Base-by-base conservation (phyloP, 2,329 filamentous ascomycete genomes). In the Ophiocordyceps sinensis region DNA sequence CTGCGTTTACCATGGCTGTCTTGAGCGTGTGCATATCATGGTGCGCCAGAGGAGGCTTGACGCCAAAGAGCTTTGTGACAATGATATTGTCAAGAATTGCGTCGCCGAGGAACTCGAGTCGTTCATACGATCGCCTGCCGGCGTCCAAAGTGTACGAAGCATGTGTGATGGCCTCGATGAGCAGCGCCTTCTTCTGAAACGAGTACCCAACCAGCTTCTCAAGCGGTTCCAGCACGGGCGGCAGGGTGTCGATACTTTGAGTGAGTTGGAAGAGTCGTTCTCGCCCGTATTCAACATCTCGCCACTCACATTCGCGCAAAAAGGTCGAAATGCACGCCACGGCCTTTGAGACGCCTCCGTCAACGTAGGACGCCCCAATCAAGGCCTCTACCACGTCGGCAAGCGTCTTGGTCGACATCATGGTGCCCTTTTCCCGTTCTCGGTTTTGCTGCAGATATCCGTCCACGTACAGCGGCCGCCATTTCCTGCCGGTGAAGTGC, bases 301-400 rank as follows among this genome's bases (percentile, higher is more conserved):
- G 54, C 77, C 77, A 82, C 9, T 65, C 44, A 2, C 71, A 55
- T 39, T 81, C 71, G 0, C 72, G 70, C 1, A 93, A 56, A 47
- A 95, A 80, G 1, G 79, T 55, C 3, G 69, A 65, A 12, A 91
- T 69, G 55, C 81, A 87, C 2, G 61, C 50, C 14, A 80, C 59
- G 0, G 80, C 82, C 47, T 75, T 79, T 0, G 63, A 38, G 13
- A 83, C 62, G 0, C 82, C 82, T 1, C 84, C 82, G 40, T 84
- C 73, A 1, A 82, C 45, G 50, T 74, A 87, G 0, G 82, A 73
- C 1, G 79, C 83, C 1, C 86, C 89, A 17, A 95, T 80, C 0
- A 95, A 65, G 0, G 88, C 75, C 47, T 96, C 89, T 0, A 94
- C 72, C 0, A 95, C 79, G 51, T 96, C 89, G 4, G 89, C 89